Percentiles rank a stretch among this genome's conserved stretches.
Conservation (phyloP, 768 basidiomycete genomes). For the Pleurotus tuoliensis region DNA sequence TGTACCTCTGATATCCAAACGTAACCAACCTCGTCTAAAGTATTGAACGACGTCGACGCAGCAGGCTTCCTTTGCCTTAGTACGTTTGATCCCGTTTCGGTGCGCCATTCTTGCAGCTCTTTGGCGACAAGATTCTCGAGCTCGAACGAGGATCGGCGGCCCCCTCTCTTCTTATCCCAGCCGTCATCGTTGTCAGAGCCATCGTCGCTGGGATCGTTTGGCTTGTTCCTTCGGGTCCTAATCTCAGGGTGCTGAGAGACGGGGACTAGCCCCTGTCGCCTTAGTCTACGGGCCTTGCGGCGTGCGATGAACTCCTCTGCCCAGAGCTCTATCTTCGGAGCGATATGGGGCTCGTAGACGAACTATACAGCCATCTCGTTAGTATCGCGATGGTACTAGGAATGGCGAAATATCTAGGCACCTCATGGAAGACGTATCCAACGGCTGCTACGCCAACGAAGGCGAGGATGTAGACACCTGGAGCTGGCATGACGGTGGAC, state of each 20-base stretch:
- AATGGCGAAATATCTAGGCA: constrained; percentile 19
- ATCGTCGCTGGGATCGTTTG: constrained; percentile 8
- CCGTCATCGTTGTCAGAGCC: constrained; percentile 5
- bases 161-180: constrained; percentile 5
- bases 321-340: constrained; percentile 53
- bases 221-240: constrained; percentile 13
- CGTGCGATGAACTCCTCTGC: constrained; percentile 33
- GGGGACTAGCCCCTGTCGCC: constrained; percentile 18
- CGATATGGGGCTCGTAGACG: constrained; percentile 68
- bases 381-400: constrained; percentile 18
- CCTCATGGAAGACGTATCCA: constrained; percentile 56
- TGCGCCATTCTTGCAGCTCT: constrained; percentile 54
- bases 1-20: too few species aligned
- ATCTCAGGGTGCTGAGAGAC: constrained; percentile 15
- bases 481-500: constrained; percentile 27
- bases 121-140: constrained; percentile 48
- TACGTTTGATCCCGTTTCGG: constrained; percentile 29
- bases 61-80: constrained; percentile 27
- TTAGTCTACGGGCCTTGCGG: constrained; percentile 26
- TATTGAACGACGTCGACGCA: constrained; percentile 16
- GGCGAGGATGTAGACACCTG: constrained; percentile 47
- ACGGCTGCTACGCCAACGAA: constrained; percentile 49
- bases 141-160: constrained; percentile 31
- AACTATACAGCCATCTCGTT: constrained; percentile 34
- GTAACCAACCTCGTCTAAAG: constrained; percentile 45